Conservation (phyloP, 192 early-diverging fungal genomes). For the Podila epicladia region DNA sequence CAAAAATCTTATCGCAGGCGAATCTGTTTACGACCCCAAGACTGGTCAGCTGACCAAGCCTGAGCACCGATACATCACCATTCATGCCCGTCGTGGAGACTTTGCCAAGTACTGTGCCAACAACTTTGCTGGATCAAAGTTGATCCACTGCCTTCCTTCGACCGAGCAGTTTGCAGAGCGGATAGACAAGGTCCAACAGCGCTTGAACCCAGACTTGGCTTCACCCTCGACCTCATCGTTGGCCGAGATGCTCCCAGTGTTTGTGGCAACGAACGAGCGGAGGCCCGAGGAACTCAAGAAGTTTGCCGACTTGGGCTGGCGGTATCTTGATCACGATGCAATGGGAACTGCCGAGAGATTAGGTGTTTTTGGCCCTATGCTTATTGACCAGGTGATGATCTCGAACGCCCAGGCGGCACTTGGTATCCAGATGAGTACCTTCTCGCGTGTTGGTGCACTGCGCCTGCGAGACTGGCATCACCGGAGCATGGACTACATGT, state of each 20-base stretch:
- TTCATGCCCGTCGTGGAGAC: constrained; percentile 46
- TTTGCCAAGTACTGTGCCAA: constrained; percentile 39
- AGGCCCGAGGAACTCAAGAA: constrained; percentile 47
- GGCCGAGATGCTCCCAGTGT: constrained; percentile 35
- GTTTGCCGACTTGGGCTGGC: constrained; percentile 46
- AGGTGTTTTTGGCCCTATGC: constrained; percentile 49
- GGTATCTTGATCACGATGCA: constrained; percentile 34
- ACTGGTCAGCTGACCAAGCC: constrained; percentile 13
- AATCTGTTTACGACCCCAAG: constrained; percentile 23
- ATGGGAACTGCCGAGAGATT: constrained; percentile 31
- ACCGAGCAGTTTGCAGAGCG: constrained; percentile 34
- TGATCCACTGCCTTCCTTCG: constrained; percentile 44
- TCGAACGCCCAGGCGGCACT: constrained; percentile 32
- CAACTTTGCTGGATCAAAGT: constrained; percentile 39
- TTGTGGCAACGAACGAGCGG: constrained; percentile 44
- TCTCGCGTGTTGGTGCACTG: constrained; percentile 46
- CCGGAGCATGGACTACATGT: constrained; percentile 34
- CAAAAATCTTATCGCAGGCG: constrained; percentile 16
- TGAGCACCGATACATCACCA: constrained; percentile 37
- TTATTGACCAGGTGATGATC: constrained; percentile 44
- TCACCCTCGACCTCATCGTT: not conserved
- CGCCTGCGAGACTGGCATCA: constrained; percentile 45
- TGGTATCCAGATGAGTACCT: constrained; percentile 51
- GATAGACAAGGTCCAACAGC: constrained; percentile 33
- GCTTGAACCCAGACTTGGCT: constrained; percentile 10